These are phyloP conservation scores for Chlorella sp. DNA, from an alignment of 139 green algal species.

Conservation along the genomic window DNA sequence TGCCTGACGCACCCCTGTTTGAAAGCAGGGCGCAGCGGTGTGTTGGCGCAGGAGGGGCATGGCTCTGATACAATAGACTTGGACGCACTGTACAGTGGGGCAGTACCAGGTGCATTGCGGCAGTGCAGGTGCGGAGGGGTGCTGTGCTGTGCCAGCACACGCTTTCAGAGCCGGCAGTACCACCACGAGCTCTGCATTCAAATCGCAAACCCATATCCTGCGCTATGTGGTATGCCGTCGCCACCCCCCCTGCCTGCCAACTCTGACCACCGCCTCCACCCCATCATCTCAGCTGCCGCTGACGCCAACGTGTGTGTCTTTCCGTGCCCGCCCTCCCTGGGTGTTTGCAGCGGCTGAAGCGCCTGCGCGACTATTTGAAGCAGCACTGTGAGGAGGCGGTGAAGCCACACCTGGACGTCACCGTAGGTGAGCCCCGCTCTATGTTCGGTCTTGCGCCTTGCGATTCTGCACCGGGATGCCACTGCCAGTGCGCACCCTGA, in stretches of 20 bases:
- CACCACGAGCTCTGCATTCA: background rate
- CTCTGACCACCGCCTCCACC: too few species aligned
- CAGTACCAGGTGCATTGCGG: too few species aligned
- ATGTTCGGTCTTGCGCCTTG: background rate
- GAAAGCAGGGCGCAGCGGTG: background rate
- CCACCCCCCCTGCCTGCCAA: background rate
- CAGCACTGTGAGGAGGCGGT: conserved; percentile 35
- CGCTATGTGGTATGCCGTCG: too few species aligned
- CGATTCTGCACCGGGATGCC: too few species aligned
- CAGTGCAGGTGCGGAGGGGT: too few species aligned
- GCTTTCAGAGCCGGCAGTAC: too few species aligned
- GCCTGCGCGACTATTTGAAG: conserved; percentile 38
- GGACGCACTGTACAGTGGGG: too few species aligned
- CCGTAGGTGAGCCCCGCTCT: background rate
- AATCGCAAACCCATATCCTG: background rate
- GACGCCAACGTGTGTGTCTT: background rate
- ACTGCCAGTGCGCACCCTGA: too few species aligned
- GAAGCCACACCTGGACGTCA: conserved; percentile 24
- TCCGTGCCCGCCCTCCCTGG: background rate
- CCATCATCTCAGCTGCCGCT: background rate
- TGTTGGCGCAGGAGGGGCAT: too few species aligned
- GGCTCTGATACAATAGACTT: too few species aligned
- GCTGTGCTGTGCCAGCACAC: too few species aligned
- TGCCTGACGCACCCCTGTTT: too few species aligned
- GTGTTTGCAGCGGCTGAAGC: conserved; percentile 28